Evolutionary conservation across 202 grass and related monocot species (phyloP), one percentile per base, ranked within the genome.

Genomic region (Setaria italica): DNA sequence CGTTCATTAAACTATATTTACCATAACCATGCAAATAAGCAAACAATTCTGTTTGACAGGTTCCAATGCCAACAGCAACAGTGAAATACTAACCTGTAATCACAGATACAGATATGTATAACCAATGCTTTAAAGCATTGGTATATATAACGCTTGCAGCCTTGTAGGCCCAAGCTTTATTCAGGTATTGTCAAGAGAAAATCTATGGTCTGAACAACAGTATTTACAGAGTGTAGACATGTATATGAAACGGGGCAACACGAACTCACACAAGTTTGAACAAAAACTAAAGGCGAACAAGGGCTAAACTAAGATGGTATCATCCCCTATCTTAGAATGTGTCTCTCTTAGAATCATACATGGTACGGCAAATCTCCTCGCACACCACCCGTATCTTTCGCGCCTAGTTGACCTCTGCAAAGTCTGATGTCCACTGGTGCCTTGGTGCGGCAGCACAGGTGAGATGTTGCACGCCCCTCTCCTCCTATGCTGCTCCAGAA

Each of bases 181-280:
- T 88, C 5, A 85, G 62, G 29, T 74, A 77, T 68, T 12, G 58
- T 5, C 30, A 85, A 19, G 39, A 39, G 29, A 43, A 43, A 46
- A 59, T 81, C 20, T 80, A 11, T 87, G 79, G 84, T 62, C 49
- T 53, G 49, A 78, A 83, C 74, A 74, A 57, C 48, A 67, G 82
- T 91, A 91, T 85, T 85, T 91, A 91, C 89, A 88, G 37, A 48
- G 81, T 82, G 66, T 72, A 48, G 25, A 45, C 71, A 82, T 64
- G 83, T 58, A 86, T 59, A 90, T 59, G 46, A 4, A 47, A 57
- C 8, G 47, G 7, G 32, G 16, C 43, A 77, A 42, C 13, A 65
- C 15, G 45, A 88, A 45, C 15, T 16, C 51, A 33, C 37, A 33
- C n/a, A 46, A 60, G 78, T 57, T 9, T 29, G 72, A 47, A 65